Percentiles rank a stretch among this genome's conserved stretches.
Conservation (phyloP, 768 basidiomycete genomes). For the Suillus discolor region DNA sequence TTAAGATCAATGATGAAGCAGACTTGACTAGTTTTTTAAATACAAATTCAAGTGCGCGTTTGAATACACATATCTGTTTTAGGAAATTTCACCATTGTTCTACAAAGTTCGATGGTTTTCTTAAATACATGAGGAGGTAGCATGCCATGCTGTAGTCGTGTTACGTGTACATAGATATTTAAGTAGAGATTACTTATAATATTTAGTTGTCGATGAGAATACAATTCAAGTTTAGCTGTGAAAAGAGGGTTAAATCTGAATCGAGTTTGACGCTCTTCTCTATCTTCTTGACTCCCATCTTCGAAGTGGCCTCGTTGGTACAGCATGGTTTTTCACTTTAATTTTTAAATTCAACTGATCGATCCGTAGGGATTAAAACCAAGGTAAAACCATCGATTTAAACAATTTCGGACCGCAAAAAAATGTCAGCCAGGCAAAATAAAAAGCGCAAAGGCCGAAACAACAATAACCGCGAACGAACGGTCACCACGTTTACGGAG, state of each 20-base stretch:
- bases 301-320: constrained; percentile 3
- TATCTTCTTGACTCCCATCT: constrained; percentile 9
- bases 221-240: not conserved
- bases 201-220: not conserved
- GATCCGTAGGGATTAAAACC: constrained; percentile 5
- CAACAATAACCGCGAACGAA: constrained; percentile 62
- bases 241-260: not conserved
- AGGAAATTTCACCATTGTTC: constrained; percentile 2
- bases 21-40: constrained; percentile 13
- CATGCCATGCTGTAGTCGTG: not conserved
- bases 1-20: constrained; percentile 3
- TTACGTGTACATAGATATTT: too few species aligned
- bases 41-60: constrained; percentile 7
- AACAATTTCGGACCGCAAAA: constrained; percentile 12
- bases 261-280: not conserved
- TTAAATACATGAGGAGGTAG: too few species aligned
- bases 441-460: constrained; percentile 63
- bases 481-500: constrained; percentile 67
- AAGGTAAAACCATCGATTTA: constrained; percentile 4
- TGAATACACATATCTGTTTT: not conserved
- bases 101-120: constrained; percentile 8
- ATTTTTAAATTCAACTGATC: constrained; percentile 12
- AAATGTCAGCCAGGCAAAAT: constrained; percentile 62
- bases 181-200: too few species aligned
- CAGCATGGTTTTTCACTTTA: not conserved